Conservation (phyloP, 768 basidiomycete species). For the Kwoniella dejecticola region DNA sequence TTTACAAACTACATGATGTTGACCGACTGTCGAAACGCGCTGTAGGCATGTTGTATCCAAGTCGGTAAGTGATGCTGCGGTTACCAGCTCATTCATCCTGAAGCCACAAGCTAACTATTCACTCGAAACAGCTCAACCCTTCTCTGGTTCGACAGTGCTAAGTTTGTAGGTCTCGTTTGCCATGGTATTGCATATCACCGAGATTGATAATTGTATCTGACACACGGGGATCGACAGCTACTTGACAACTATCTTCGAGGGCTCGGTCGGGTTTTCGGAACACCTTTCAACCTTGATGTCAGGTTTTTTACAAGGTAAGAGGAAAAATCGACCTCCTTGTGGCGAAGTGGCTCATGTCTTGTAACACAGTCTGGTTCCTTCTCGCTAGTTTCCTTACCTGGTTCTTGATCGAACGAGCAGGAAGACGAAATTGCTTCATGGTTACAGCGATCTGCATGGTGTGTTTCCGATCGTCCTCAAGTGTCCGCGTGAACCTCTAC, state of each 20-base stretch:
- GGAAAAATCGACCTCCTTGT: background rate
- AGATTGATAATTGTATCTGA: too few relatives aligned
- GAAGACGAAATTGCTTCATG: conserved; percentile 26
- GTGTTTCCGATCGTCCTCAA: background rate
- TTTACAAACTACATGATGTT: background rate
- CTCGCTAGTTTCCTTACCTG: conserved; percentile 21
- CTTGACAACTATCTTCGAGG: conserved; percentile 31
- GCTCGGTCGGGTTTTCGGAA: conserved; percentile 3
- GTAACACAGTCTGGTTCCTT: conserved; percentile 25
- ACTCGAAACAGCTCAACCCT: conserved; percentile 11
- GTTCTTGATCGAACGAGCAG: conserved; percentile 18
- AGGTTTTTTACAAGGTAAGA: conserved; percentile 28
- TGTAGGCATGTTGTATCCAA: conserved; percentile 2
- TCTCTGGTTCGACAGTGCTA: conserved; percentile 29
- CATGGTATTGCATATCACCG: too few relatives aligned
- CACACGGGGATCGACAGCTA: too few relatives aligned
- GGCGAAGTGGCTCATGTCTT: too few relatives aligned
- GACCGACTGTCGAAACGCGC: background rate
- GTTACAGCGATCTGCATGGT: conserved; percentile 30
- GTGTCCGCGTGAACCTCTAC: background rate
- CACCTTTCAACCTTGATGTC: conserved; percentile 25
- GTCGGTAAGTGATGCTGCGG: background rate
- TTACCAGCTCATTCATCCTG: background rate
- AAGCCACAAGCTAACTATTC: background rate
- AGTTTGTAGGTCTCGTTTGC: conserved; percentile 1